Evolutionary conservation across 331 rosid species (phyloP), one percentile per base, ranked within the genome.

Genomic region (Quercus phellos): DNA sequence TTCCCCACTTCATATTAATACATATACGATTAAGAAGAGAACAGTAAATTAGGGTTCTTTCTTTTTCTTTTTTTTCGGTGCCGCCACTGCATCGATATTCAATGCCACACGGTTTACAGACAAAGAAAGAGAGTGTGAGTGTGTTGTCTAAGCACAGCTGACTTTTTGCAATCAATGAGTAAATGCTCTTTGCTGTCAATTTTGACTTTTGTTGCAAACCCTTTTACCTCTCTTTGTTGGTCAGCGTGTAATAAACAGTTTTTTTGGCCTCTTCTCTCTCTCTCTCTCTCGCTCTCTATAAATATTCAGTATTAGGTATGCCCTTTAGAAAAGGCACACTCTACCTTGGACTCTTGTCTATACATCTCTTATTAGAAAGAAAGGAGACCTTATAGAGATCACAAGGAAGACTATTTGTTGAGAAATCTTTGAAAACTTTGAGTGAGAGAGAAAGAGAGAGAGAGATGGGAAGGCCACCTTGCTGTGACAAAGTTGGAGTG

Each of bases 401-500:
- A 55, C 9, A 55, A 69, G 43, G 19, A 6, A 27, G 51, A 34
- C 2, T 17, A n/a, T 18, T 5, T 32, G 51, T 72, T 51, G 55
- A 19, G 24, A 12, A 58, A 38, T 64, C 19, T 22, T 30, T 30
- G 21, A 38, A 76, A 22, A 29, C 55, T 55, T 10, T 12, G 54
- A 19, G 43, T 51, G n/a, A 53, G 24, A 54, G 26, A 30, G 38
- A 24, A 13, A 29, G 27, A 81, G 53, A 72, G 56, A 51, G 58
- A 66, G n/a, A 51, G 7, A 93, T 94, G 98, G 98, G 96, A 68
- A 92, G 97, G 19, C 90, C 96, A 32, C 98, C 98, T 30, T 92
- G 95, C 85, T 90, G 92, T 82, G 97, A 92, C 54, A 92, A 92
- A 80, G 73, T 80, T 54, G 95, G 90, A 3, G 79, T 90, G 14